Percentiles rank a stretch among this genome's conserved stretches.
Conservation (phyloP, 176 grass and related monocot species). For the Triticum aestivum region DNA sequence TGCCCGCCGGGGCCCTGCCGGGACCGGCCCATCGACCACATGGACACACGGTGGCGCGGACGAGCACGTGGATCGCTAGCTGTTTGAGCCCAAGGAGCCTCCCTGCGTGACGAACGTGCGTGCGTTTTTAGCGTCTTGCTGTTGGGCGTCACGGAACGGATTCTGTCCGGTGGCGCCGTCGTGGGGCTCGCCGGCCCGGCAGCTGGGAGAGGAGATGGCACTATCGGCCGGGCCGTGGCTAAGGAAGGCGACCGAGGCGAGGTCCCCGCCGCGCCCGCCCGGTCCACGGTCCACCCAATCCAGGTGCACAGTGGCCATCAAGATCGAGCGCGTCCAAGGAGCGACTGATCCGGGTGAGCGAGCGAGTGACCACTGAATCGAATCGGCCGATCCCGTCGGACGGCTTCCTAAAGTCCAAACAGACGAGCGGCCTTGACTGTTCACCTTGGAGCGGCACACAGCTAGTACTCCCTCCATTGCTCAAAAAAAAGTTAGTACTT, state of each 20-base stretch:
- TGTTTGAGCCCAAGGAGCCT: not conserved
- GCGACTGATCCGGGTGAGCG: not conserved
- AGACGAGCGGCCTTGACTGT: not conserved
- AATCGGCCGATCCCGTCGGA: not conserved
- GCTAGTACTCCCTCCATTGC: too few relatives aligned
- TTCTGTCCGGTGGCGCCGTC: not conserved
- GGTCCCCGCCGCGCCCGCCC: not conserved
- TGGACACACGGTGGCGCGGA: not conserved
- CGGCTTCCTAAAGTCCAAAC: not conserved
- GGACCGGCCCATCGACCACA: not conserved
- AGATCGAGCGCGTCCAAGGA: not conserved
- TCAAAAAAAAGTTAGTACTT: too few relatives aligned
- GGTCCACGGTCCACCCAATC: not conserved
- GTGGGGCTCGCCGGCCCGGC: not conserved
- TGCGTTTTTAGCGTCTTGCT: slow-evolving; percentile 2
- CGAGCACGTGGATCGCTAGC: not conserved
- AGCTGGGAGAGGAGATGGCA: not conserved
- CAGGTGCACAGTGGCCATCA: not conserved
- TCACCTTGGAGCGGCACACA: not conserved
- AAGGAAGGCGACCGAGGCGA: not conserved
- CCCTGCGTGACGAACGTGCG: not conserved
- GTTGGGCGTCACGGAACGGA: not conserved
- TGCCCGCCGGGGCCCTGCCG: not conserved
- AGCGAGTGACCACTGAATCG: not conserved
- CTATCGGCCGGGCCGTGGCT: not conserved